Conservation (phyloP, 257 asterid species). For the Scutellaria baicalensis region DNA sequence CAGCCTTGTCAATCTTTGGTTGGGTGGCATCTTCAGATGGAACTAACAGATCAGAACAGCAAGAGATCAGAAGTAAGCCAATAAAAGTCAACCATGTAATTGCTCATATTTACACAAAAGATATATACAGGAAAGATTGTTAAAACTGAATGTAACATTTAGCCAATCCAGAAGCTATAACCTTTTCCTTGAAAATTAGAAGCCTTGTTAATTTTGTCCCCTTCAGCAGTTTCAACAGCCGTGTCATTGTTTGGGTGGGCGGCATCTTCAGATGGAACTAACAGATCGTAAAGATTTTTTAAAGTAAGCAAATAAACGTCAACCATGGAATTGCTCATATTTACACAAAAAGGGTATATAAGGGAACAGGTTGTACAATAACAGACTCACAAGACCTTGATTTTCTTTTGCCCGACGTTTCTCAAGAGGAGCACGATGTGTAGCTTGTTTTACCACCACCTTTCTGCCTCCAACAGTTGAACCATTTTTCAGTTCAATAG, state of each 20-base stretch:
- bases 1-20: conserved; percentile 24
- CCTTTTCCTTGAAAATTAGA: conserved; percentile 41
- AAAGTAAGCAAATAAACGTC: background rate
- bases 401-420: conserved; percentile 58
- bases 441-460: conserved; percentile 77
- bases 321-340: background rate
- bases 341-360: background rate
- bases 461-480: conserved; percentile 73
- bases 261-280: conserved; percentile 26
- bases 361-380: background rate
- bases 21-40: conserved; percentile 34
- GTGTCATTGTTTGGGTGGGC: conserved; percentile 22
- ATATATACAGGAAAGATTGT: no score
- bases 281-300: background rate
- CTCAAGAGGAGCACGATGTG: conserved; percentile 79
- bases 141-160: background rate
- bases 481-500: conserved; percentile 78
- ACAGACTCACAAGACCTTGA: conserved; percentile 51
- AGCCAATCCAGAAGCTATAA: conserved; percentile 15
- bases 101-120: no score
- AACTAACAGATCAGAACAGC: conserved; percentile 15
- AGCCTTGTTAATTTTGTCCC: conserved; percentile 31
- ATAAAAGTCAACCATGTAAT: no score
- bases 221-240: conserved; percentile 17
- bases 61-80: background rate